phyloP scores from a whole-genome alignment of 495 filamentous ascomycete species.

The Daldinia loculata region DNA sequence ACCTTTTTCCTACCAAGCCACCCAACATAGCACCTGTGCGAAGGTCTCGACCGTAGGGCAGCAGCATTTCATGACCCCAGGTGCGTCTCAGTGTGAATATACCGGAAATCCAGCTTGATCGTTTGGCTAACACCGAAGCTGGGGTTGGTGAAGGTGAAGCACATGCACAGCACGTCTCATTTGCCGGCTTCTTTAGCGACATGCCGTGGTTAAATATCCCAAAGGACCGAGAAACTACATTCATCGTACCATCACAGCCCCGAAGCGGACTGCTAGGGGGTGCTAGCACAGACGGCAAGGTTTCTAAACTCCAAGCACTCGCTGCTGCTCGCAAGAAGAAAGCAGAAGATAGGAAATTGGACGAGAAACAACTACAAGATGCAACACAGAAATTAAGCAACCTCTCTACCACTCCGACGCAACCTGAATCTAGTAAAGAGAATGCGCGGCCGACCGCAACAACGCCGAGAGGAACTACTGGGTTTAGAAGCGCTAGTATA shows the following conservation, averaged over 20 bases:
- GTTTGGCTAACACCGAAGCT: conserved; percentile 22
- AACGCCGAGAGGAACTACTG: neutral
- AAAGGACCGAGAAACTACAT: conserved; percentile 69
- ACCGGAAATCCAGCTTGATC: conserved; percentile 17
- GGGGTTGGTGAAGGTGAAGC: conserved; percentile 41
- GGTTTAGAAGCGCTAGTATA: neutral
- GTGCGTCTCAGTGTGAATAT: conserved; percentile 27
- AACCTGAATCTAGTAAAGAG: conserved; percentile 26
- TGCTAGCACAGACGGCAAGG: conserved; percentile 68
- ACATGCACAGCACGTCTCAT: conserved; percentile 28
- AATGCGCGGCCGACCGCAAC: conserved; percentile 5
- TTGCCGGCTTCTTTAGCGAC: conserved; percentile 74
- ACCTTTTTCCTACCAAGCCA: neutral
- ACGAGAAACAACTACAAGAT: conserved; percentile 39
- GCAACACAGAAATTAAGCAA: conserved; percentile 10
- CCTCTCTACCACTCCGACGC: conserved; percentile 6
- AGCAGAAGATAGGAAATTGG: conserved; percentile 68
- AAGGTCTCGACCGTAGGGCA: conserved; percentile 21
- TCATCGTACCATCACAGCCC: conserved; percentile 69
- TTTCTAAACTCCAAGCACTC: conserved; percentile 88
- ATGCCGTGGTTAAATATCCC: conserved; percentile 88
- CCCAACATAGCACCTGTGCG: conserved; percentile 7
- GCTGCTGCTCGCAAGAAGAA: conserved; percentile 90
- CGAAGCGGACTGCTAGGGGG: conserved; percentile 80
- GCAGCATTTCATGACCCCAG: conserved; percentile 23